These are phyloP conservation scores for Cercis canadensis DNA, from an alignment of 306 rosid species.

Conservation along the genomic window DNA sequence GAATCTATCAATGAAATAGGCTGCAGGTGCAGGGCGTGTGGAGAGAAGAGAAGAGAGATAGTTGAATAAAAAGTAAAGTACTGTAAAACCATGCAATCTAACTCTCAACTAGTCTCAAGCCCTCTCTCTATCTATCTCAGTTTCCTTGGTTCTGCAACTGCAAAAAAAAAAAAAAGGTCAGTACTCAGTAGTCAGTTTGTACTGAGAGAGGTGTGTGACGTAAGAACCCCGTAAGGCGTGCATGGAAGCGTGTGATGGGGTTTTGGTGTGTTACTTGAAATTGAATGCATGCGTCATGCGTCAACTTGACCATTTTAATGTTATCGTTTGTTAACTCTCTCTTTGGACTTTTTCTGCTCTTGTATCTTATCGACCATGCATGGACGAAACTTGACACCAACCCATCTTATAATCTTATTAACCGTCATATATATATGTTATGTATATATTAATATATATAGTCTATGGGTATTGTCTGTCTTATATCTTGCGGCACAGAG, in stretches of 20 bases:
- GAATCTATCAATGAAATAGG: constrained; percentile 17
- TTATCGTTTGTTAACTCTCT: constrained; percentile 30
- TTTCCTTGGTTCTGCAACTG: constrained; percentile 2
- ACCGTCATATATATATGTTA: too few relatives aligned
- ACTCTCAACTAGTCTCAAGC: not conserved
- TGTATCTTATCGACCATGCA: not conserved
- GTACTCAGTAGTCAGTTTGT: constrained; percentile 15
- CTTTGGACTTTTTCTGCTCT: constrained; percentile 49
- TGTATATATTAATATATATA: too few relatives aligned
- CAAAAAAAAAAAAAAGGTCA: too few relatives aligned
- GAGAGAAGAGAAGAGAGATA: constrained; percentile 21
- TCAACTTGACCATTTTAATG: not conserved
- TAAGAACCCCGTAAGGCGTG: constrained; percentile 55
- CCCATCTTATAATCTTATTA: too few relatives aligned
- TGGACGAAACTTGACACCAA: too few relatives aligned
- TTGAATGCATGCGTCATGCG: constrained; percentile 26
- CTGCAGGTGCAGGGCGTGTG: not conserved
- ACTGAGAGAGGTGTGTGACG: constrained; percentile 53
- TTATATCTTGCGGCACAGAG: too few relatives aligned
- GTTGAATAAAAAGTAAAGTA: too few relatives aligned
- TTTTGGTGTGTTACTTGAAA: constrained; percentile 36
- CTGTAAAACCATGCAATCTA: constrained; percentile 45
- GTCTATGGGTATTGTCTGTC: too few relatives aligned
- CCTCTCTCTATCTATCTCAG: constrained; percentile 31
- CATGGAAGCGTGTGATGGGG: constrained; percentile 74